A percentile compares a stretch with the other conserved stretches of the same genome.
Conservation (phyloP, 192 early-diverging fungal species). For the Blastocladiella britannica region DNA sequence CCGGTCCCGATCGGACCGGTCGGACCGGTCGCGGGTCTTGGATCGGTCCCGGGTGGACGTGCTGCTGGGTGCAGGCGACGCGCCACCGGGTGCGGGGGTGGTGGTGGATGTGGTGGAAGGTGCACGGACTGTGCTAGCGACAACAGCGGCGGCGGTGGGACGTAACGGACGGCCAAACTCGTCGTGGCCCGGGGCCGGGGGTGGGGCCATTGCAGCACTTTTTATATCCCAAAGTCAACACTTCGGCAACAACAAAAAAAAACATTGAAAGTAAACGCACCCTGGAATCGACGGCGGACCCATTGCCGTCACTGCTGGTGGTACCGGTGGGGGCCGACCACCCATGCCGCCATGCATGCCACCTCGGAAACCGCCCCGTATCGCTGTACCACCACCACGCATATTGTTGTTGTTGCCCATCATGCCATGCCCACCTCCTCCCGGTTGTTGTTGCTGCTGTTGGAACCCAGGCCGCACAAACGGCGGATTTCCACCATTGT, state of each 20-base stretch:
- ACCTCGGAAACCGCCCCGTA: neutral
- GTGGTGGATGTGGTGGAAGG: neutral
- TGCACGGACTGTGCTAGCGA: neutral
- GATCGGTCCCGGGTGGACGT: too few species aligned
- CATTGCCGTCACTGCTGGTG: too few species aligned
- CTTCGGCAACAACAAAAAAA: too few species aligned
- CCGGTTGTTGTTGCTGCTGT: neutral
- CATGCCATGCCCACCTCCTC: neutral
- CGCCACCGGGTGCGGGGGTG: neutral
- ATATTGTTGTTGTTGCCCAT: neutral
- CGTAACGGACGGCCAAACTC: neutral
- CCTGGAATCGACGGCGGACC: neutral
- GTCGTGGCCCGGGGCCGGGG: neutral
- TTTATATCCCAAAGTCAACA: neutral
- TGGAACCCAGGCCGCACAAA: neutral
- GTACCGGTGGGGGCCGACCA: neutral
- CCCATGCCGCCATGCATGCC: neutral
- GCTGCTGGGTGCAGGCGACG: neutral
- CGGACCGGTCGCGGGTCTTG: too few species aligned
- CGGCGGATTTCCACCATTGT: neutral
- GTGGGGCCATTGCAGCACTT: neutral
- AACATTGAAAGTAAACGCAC: neutral
- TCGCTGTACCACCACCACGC: neutral
- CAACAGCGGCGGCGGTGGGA: neutral
- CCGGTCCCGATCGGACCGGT: too few species aligned